Percentiles rank a stretch among this genome's conserved stretches.
Evolutionary conservation across 257 asterid species (phyloP).

Genomic region (Nicotiana undulata): DNA sequence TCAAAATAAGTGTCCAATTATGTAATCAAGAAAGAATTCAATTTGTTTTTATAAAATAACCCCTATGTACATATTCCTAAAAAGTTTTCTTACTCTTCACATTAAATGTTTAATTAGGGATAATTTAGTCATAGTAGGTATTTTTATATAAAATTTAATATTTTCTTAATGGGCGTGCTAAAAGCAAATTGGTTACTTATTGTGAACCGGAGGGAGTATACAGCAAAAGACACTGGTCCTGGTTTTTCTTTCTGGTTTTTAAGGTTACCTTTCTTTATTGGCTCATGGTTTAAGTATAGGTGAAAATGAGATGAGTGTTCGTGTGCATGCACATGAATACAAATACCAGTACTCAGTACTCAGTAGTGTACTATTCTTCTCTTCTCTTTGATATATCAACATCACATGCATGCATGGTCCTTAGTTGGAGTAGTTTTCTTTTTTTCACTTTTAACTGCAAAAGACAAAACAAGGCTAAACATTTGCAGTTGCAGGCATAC

Average conservation of each 20-base stretch:
- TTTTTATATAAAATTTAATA: too few relatives aligned
- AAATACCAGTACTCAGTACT: not conserved
- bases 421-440: not conserved
- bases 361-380: not conserved
- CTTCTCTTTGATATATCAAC: not conserved
- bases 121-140: too few relatives aligned
- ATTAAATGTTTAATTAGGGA: too few relatives aligned
- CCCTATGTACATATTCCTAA: too few relatives aligned
- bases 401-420: not conserved
- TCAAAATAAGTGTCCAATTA: too few relatives aligned
- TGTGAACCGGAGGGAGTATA: too few relatives aligned
- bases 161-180: too few relatives aligned
- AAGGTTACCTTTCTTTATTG: constrained; percentile 5
- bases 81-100: too few relatives aligned
- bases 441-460: not conserved
- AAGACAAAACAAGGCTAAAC: not conserved
- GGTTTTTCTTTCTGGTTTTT: not conserved
- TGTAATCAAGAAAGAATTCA: too few relatives aligned
- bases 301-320: not conserved
- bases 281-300: not conserved
- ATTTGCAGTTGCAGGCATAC: not conserved
- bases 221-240: not conserved
- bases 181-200: too few relatives aligned
- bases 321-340: constrained; percentile 2
- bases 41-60: too few relatives aligned